These are phyloP conservation scores for Solanum habrochaites DNA, from an alignment of 257 asterid species.

Conservation along the genomic window DNA sequence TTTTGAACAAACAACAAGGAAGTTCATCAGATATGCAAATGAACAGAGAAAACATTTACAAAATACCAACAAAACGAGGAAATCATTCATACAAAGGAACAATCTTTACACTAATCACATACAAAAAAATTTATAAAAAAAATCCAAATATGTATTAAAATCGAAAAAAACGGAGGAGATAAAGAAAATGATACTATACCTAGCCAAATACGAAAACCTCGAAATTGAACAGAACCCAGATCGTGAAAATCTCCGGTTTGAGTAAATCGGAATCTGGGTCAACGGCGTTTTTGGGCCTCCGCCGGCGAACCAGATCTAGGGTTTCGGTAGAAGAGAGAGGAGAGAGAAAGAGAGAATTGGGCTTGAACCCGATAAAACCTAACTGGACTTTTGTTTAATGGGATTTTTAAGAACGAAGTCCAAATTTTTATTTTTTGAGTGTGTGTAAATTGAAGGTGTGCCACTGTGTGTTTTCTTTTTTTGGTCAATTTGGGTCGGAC, in stretches of 20 bases:
- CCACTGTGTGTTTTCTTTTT: background rate
- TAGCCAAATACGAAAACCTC: background rate
- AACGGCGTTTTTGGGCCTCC: slow-evolving; percentile 9
- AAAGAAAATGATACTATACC: background rate
- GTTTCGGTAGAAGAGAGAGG: slow-evolving; percentile 24
- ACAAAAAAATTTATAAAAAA: background rate
- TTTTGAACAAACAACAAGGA: background rate
- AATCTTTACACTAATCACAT: background rate
- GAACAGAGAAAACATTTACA: background rate
- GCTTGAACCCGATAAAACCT: slow-evolving; percentile 36
- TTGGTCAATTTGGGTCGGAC: background rate
- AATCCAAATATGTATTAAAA: background rate
- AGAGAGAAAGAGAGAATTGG: slow-evolving; percentile 51
- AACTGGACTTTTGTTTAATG: slow-evolving; percentile 46
- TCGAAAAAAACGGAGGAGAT: background rate
- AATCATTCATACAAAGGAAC: background rate
- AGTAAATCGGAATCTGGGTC: background rate
- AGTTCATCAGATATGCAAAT: background rate
- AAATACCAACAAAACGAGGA: background rate
- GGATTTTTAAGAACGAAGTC: slow-evolving; percentile 32
- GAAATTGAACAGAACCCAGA: background rate
- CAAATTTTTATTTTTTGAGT: slow-evolving; percentile 9
- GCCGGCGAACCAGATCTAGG: slow-evolving; percentile 48
- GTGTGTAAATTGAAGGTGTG: background rate
- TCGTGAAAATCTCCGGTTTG: background rate